Base-by-base conservation (phyloP, 148 eudicot species). In the Amaranthus cruentus region DNA sequence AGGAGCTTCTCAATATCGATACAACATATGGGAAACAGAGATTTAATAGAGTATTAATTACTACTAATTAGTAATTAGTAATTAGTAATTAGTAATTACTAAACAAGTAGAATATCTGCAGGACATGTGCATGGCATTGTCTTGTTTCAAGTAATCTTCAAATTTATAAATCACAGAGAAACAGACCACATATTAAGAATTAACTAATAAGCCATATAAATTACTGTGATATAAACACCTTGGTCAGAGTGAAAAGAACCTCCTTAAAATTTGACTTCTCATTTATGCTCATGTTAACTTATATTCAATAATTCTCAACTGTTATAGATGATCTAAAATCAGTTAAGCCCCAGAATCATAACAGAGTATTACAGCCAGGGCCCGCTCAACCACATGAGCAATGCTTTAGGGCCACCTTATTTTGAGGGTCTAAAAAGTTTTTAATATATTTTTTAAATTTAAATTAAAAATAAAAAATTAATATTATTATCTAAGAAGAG, bases 61-160 rank as follows among this genome's bases (percentile, higher is more conserved):
- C 67, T 67, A 60, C 44, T 14, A n/a, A 28, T 28, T 28, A 28
- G 38, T 28, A 28, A 28, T 28, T 28, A 28, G 38, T 28, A 28
- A 28, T n/a, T n/a, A n/a, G 38, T 28, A 28, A 28, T 28, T 28
- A 28, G 38, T 28, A 28, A 28, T 28, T 28, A 55, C 63, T 76
- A 77, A 86, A 54, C 62, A 54, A 65, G 67, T 78, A 65, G 80
- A 77, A 74, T 78, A 76, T 76, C 62, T 76, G 80, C 73, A 62
- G 58, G 38, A 72, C 88, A 87, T 87, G 90, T 85, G 88, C 88
- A 81, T 77, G 73, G 79, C 90, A 87, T 76, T 87, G 78, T 87
- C 86, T 87, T 81, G 88, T 81, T 85, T 76, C 62, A 66, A 58
- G 58, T 70, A 73, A 80, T 18, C 43, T 47, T 61, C 62, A 47